phyloP scores from a whole-genome alignment of 257 asterid species.

The Solanum etuberosum region DNA sequence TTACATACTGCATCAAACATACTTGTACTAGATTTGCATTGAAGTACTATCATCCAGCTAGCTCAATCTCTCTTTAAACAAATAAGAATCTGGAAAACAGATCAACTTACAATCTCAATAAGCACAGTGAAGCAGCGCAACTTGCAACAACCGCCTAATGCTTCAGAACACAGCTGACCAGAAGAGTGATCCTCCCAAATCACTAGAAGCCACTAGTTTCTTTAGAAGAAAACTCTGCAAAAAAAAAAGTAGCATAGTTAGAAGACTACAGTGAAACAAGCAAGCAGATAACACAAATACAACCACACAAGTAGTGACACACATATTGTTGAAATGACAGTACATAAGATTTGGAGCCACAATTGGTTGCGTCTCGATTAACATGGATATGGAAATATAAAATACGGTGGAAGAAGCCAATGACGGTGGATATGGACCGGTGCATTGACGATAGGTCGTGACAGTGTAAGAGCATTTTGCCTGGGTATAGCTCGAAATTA shows the following conservation, averaged over 20 bases:
- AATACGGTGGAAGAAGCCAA: background rate
- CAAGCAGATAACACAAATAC: background rate
- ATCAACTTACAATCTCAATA: background rate
- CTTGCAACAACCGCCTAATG: background rate
- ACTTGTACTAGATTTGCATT: background rate
- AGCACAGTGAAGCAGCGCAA: background rate
- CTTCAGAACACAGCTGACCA: background rate
- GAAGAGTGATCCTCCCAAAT: background rate
- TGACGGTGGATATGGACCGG: background rate
- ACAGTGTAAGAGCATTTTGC: background rate
- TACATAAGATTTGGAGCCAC: background rate
- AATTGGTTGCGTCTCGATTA: background rate
- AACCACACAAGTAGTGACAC: background rate
- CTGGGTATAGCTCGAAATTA: background rate
- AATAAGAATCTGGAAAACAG: background rate
- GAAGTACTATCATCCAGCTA: background rate
- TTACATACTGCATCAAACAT: background rate
- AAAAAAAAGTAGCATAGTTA: background rate
- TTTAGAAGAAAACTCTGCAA: background rate
- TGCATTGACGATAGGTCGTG: background rate
- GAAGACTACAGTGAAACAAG: background rate
- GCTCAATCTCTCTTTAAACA: background rate
- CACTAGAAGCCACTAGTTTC: background rate
- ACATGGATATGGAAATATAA: background rate
- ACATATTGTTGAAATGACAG: background rate